Base-by-base conservation (phyloP, 192 early-diverging fungal genomes). In the Radiomyces spectabilis region DNA sequence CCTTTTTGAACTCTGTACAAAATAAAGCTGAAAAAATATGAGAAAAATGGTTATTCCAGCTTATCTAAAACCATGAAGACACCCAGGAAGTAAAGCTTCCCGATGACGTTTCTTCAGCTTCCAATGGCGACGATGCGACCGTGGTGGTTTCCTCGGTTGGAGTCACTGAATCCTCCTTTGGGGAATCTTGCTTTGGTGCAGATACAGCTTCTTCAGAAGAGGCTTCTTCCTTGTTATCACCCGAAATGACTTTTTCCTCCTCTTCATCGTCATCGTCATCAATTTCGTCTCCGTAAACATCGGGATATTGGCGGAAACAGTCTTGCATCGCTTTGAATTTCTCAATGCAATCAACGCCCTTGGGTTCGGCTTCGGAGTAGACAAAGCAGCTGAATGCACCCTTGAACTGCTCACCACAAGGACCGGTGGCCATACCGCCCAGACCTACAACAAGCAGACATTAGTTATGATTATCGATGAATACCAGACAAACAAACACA, bases 401-500 rank as follows among this genome's bases (percentile, higher is more conserved):
- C 65, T 96, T 96, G 79, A 99, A 99, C 53, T 83, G 70, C 55
- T 97, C 94, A 21, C 93, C 96, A 66, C 96, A 99, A n/a, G 96
- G 90, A 12, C 91, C 91, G 25, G 91, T 77, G 9, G 91, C 91
- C 96, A 99, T 99, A 30, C 83, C 85, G 31, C 87, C 94, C 5
- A 98, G 63, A 62, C 64, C 64, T 66, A 40, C 12, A 6, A 47
- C 8, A 27, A 40, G 18, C 21, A n/a, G n/a, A n/a, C n/a, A n/a
- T n/a, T n/a, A n/a, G n/a, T n/a, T n/a, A n/a, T n/a, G n/a, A n/a
- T n/a, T n/a, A n/a, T n/a, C n/a, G n/a, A n/a, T n/a, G n/a, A n/a
- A n/a, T n/a, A n/a, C n/a, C 3, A n/a, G 16, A 16, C n/a, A 21
- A 25, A 13, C 9, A 1, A 4, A 19, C 42, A 60, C 64, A 55